Evolutionary conservation across 2,329 filamentous ascomycete species (phyloP), one percentile per base, ranked within the genome.

Genomic region (Pyricularia pennisetigena): DNA sequence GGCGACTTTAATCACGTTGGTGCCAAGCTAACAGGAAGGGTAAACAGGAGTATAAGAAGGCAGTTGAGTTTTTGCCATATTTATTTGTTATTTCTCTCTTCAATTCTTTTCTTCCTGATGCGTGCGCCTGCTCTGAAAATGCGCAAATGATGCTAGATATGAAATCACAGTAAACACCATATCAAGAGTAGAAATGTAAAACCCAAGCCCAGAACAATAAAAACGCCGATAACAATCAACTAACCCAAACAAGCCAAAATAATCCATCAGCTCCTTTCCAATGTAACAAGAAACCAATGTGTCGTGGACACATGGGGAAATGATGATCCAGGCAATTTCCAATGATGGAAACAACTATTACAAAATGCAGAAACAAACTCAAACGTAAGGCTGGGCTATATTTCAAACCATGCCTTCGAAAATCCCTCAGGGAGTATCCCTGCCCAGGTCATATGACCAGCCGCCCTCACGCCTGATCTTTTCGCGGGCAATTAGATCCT

Each of bases 401-500:
- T 54, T 54, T n/a, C 41, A n/a, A 54, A 6, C 57, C 57, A 61
- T 7, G 54, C n/a, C n/a, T 24, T 7, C 4, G 14, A 24, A 65
- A 14, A 3, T 10, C 6, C 28, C 35, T 54, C 32, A 66, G 30
- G 49, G 35, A 20, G 64, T 49, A 66, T 64, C 82, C 72, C 78
- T 79, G 71, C 82, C 81, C 74, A 86, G 79, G 72, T 86, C 86
- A 76, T 91, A 94, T 65, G 86, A 88, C 94, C 94, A 97, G 0
- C 91, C 93, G 4, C 94, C 94, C 72, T 97, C 92, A 70, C 90
- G 84, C 67, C 91, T 86, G 76, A 97, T 83, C 75, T 89, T 87
- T 78, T 96, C 91, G 70, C 94, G 85, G 68, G 90, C 91, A 70
- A 91, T 89, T 73, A 91, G 80, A 79, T 97, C 94, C 75, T 87